Base-by-base conservation (phyloP, 2,329 filamentous ascomycete species). In the Talaromyces rugulosus region DNA sequence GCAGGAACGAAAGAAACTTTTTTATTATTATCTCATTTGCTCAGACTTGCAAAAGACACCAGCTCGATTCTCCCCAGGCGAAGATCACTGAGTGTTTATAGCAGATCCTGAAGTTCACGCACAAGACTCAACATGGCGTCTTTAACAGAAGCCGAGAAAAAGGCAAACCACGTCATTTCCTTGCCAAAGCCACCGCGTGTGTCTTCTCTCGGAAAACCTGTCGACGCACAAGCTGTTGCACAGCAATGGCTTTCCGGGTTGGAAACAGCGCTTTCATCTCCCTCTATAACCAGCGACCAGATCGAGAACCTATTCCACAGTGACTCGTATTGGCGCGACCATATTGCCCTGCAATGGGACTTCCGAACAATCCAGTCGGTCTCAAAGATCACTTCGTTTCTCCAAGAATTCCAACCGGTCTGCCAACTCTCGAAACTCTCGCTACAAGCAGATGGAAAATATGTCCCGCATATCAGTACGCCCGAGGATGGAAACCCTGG, bases 251-350 rank as follows among this genome's bases (percentile, higher is more conserved):
- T 75, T 36, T 67, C 67, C 11, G 63, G 63, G 2, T 63, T 76
- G 3, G 68, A 73, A 23, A 54, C 57, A 6, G 65, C 68, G n/a
- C 66, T 75, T 0, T 60, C 64, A 30, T 3, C 65, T 63, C 18
- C 63, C 66, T 12, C 61, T 61, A 56, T 73, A 11, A 33, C 62
- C 28, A 34, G 59, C 1, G 54, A 63, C 5, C 66, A 78, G 11
- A 74, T 78, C 52, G 72, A 75, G 12, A 34, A 65, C 11, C 65
- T 78, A 5, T 74, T 78, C 55, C 73, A 77, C 14, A 47, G 66
- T 18, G 74, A 76, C n/a, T 75, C 76, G 9, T 77, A 74, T 72
- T 77, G 76, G 74, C 72, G 76, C 4, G 76, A 78, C 34, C 74
- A 75, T 65, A 66, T 78, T n/a, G 71, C 71, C 6, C 63, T 78